These are phyloP conservation scores for Podaxis carcinomalis DNA, from an alignment of 768 basidiomycete genomes.

Conservation along the genomic window DNA sequence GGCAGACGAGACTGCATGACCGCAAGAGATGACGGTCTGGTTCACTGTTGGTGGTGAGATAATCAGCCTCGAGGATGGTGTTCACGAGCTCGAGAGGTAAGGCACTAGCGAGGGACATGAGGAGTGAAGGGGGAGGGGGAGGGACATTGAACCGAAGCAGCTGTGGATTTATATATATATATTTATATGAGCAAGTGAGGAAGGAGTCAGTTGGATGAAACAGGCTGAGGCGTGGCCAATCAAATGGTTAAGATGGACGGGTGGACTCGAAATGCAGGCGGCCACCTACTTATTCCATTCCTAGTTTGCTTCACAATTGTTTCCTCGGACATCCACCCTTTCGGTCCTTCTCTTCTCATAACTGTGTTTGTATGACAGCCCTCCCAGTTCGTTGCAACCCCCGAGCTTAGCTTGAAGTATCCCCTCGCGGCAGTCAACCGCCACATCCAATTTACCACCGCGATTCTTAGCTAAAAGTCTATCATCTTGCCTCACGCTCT, in stretches of 20 bases:
- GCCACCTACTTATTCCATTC: slow-evolving; percentile 1
- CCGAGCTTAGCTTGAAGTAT: slow-evolving; percentile 7
- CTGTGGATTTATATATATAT: slow-evolving; percentile 10
- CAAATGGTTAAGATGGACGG: slow-evolving; percentile 9
- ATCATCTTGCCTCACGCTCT: slow-evolving; percentile 4
- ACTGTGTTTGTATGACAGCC: slow-evolving; percentile 1
- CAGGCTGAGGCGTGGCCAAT: slow-evolving; percentile 11
- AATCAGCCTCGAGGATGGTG: slow-evolving; percentile 57
- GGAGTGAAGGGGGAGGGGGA: slow-evolving; percentile 14
- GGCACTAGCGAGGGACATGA: slow-evolving; percentile 15
- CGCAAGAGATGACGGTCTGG: slow-evolving; percentile 40
- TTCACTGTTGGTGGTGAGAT: slow-evolving; percentile 27
- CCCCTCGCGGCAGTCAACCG: slow-evolving; percentile 4
- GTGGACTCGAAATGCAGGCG: slow-evolving; percentile 3
- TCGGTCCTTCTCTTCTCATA: slow-evolving; percentile 3
- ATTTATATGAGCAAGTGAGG: neutral
- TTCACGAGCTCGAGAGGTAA: slow-evolving; percentile 64
- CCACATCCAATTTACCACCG: slow-evolving; percentile 8
- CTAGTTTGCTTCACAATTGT: neutral
- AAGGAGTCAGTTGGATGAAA: slow-evolving; percentile 3
- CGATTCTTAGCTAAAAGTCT: slow-evolving; percentile 10
- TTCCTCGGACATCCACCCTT: slow-evolving; percentile 8
- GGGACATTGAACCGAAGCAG: slow-evolving; percentile 13
- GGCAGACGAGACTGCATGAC: slow-evolving; percentile 60
- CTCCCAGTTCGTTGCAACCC: slow-evolving; percentile 2